A percentile compares a stretch with the other conserved stretches of the same genome.
phyloP scores from a whole-genome alignment of 139 green algal species.

The Micractinium sp. region DNA sequence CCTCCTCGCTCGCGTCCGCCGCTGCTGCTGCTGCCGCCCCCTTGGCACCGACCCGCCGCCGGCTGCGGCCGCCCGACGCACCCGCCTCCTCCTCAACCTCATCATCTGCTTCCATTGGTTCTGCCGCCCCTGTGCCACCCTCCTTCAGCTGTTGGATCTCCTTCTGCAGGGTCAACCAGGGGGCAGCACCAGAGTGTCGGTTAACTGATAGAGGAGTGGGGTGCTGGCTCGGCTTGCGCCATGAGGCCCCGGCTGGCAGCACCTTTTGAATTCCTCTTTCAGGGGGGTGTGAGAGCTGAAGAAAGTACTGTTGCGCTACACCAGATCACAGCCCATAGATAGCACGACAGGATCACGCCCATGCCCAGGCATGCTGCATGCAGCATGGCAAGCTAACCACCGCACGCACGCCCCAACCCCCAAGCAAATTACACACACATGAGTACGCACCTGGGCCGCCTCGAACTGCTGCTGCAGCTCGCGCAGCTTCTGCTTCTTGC shows the following conservation, averaged over 20 bases:
- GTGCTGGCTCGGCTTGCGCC: too few relatives aligned
- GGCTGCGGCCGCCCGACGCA: background rate
- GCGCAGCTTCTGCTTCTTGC: slow-evolving; percentile 35
- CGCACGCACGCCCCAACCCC: too few relatives aligned
- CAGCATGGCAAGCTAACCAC: background rate
- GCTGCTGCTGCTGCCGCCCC: background rate
- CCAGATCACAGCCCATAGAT: background rate
- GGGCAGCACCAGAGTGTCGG: background rate
- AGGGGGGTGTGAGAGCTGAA: too few relatives aligned
- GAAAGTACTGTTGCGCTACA: too few relatives aligned
- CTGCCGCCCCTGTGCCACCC: background rate
- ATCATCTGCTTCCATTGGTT: slow-evolving; percentile 19
- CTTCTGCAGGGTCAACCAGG: background rate
- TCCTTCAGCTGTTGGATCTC: slow-evolving; percentile 10
- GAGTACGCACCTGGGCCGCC: background rate
- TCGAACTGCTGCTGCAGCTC: slow-evolving; percentile 27
- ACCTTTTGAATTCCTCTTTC: too few relatives aligned
- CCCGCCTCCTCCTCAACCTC: background rate
- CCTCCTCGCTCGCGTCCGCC: background rate
- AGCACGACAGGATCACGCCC: too few relatives aligned
- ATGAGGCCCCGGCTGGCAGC: too few relatives aligned
- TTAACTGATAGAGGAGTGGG: too few relatives aligned
- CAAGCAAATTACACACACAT: background rate
- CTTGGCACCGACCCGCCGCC: background rate
- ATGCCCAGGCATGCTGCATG: background rate